phyloP scores from a whole-genome alignment of 768 basidiomycete genomes.

The Tricholoma bakamatsutake region DNA sequence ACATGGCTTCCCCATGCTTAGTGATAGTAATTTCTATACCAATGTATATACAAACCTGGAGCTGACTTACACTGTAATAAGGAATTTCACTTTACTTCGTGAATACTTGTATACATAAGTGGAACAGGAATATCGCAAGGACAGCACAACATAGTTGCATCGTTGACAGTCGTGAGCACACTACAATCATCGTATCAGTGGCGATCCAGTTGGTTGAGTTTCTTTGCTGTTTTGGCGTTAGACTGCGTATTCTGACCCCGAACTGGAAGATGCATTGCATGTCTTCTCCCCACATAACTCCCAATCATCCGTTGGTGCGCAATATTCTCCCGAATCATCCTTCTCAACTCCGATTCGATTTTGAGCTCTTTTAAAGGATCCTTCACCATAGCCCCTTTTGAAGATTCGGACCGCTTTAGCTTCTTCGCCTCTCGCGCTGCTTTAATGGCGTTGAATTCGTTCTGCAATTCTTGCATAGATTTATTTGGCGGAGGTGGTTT shows the following conservation, averaged over 20 bases:
- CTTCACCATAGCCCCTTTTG: constrained; percentile 11
- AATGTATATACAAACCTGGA: too few relatives aligned
- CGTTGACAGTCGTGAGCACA: too few relatives aligned
- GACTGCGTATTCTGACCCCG: constrained; percentile 90
- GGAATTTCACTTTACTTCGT: background rate
- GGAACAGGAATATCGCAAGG: too few relatives aligned
- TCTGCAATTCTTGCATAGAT: constrained; percentile 33
- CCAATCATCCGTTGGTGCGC: constrained; percentile 91
- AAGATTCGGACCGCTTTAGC: constrained; percentile 18
- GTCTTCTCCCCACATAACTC: constrained; percentile 87
- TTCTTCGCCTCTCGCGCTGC: constrained; percentile 26
- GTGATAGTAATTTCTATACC: background rate
- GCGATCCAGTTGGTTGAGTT: constrained; percentile 82
- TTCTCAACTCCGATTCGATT: constrained; percentile 83
- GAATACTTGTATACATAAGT: too few relatives aligned
- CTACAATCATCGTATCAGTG: constrained; percentile 14
- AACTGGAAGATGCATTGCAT: constrained; percentile 91
- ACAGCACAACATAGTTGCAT: too few relatives aligned
- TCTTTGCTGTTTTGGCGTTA: constrained; percentile 87
- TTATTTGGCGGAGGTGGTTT: constrained; percentile 40
- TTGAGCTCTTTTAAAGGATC: constrained; percentile 67
- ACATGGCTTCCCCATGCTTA: too few relatives aligned
- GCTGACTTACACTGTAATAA: too few relatives aligned
- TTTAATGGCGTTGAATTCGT: constrained; percentile 29
- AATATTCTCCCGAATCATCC: constrained; percentile 85